A percentile compares a stretch with the other conserved stretches of the same genome.
phyloP scores from a whole-genome alignment of 2,329 filamentous ascomycete species.

The Ascochyta pisi region DNA sequence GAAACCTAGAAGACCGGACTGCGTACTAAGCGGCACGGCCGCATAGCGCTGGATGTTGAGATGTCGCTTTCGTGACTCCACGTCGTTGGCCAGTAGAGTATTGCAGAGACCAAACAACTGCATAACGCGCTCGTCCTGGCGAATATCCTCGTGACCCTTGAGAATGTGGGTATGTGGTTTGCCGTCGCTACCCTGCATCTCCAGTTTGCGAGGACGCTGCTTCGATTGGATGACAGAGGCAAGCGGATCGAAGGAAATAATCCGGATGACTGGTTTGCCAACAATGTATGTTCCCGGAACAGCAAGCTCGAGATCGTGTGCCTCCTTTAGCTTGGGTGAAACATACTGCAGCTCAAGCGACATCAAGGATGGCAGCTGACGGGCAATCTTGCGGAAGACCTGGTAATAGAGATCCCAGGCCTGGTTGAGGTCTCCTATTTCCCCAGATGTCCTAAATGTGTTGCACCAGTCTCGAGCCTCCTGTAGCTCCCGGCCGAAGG shows the following conservation, averaged over 20 bases:
- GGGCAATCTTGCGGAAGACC: constrained; percentile 93
- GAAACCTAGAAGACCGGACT: constrained; percentile 94
- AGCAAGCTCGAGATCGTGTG: constrained; percentile 85
- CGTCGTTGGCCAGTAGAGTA: constrained; percentile 89
- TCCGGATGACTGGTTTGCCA: constrained; percentile 78
- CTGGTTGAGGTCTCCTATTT: constrained; percentile 94
- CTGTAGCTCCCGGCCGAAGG: constrained; percentile 91
- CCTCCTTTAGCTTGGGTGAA: constrained; percentile 88
- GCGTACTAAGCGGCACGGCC: constrained; percentile 95
- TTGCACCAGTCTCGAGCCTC: constrained; percentile 97
- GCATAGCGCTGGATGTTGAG: constrained; percentile 95
- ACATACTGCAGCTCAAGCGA: constrained; percentile 95
- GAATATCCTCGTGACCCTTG: constrained; percentile 99
- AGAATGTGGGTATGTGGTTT: constrained; percentile 85
- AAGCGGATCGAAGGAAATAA: constrained; percentile 87
- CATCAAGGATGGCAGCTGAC: constrained; percentile 91
- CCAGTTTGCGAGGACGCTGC: constrained; percentile 90
- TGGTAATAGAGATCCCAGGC: constrained; percentile 99
- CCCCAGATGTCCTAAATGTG: constrained; percentile 85
- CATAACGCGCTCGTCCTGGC: constrained; percentile 99
- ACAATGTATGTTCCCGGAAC: constrained; percentile 96
- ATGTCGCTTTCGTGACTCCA: constrained; percentile 95
- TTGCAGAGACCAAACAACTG: constrained; percentile 98
- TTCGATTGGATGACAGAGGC: constrained; percentile 96
- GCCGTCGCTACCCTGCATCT: constrained; percentile 87